phyloP scores from a whole-genome alignment of 2,329 filamentous ascomycete genomes.

The Penicillium sp. region DNA sequence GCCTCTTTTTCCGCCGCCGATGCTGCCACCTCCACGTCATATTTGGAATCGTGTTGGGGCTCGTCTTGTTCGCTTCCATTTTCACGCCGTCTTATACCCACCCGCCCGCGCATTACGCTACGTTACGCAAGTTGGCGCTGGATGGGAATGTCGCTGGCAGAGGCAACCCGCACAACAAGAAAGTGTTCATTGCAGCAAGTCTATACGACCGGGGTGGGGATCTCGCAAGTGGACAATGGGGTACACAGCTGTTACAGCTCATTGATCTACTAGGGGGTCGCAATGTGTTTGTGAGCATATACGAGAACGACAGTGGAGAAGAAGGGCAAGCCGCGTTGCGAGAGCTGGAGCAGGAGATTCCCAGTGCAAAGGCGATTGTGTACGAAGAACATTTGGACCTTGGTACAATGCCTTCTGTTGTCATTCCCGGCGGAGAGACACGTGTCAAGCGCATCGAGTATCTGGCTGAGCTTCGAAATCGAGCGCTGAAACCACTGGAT shows the following conservation, averaged over 20 bases:
- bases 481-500: conserved; percentile 65
- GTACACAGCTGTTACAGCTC: conserved; percentile 60
- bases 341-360: conserved; percentile 54
- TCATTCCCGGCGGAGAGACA: conserved; percentile 62
- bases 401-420: conserved; percentile 59
- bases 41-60: conserved; percentile 31
- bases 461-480: conserved; percentile 72
- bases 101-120: conserved; percentile 55
- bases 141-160: conserved; percentile 39
- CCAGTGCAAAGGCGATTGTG: conserved; percentile 57
- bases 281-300: conserved; percentile 72
- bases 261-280: conserved; percentile 67
- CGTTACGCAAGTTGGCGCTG: conserved; percentile 34
- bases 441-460: conserved; percentile 74
- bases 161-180: conserved; percentile 61
- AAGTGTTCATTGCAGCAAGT: conserved; percentile 73
- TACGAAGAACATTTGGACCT: conserved; percentile 62
- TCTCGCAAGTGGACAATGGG: conserved; percentile 67
- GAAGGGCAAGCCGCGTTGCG: conserved; percentile 57
- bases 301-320: conserved; percentile 69
- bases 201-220: conserved; percentile 66
- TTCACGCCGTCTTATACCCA: conserved; percentile 61
- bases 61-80: conserved; percentile 47
- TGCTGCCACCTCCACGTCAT: conserved; percentile 35
- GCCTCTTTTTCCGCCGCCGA: conserved; percentile 33